Evolutionary conservation across 225 moss, liverwort and hornwort genomes (phyloP).

Genomic region (Polytrichum formosum): DNA sequence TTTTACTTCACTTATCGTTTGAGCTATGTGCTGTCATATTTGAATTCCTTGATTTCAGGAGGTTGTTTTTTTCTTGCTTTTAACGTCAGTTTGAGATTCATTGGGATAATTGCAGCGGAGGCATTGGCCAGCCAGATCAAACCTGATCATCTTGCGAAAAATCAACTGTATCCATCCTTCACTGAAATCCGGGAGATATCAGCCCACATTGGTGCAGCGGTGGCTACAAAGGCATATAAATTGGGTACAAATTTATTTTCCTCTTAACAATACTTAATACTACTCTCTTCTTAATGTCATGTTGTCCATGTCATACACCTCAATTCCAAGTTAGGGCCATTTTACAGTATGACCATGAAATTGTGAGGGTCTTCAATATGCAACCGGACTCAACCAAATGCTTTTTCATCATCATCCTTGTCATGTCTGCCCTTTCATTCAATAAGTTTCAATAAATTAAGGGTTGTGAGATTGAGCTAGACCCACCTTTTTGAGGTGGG

Average conservation of each 20-base stretch:
- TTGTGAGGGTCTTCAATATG: no score
- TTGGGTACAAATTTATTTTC: slow-evolving; percentile 15
- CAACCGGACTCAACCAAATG: no score
- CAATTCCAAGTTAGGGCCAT: no score
- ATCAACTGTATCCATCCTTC: slow-evolving; percentile 29
- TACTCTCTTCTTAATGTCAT: no score
- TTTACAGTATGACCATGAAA: no score
- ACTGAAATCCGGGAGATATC: slow-evolving; percentile 35
- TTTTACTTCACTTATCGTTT: neutral
- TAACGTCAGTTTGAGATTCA: neutral
- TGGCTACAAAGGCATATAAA: slow-evolving; percentile 33
- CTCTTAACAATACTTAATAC: no score
- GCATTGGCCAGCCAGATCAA: slow-evolving; percentile 30
- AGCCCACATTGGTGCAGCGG: slow-evolving; percentile 37
- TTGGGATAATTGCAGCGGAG: slow-evolving; percentile 29
- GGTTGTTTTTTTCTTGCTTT: neutral
- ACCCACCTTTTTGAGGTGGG: no score
- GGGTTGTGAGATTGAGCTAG: no score
- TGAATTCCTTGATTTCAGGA: neutral
- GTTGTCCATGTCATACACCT: no score
- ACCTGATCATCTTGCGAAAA: slow-evolving; percentile 24
- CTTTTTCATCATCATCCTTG: no score
- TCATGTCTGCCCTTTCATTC: no score
- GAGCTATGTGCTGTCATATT: neutral
- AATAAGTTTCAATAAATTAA: no score